Conservation (phyloP, 129 eudicot genomes). For the Flaveria sonorensis region DNA sequence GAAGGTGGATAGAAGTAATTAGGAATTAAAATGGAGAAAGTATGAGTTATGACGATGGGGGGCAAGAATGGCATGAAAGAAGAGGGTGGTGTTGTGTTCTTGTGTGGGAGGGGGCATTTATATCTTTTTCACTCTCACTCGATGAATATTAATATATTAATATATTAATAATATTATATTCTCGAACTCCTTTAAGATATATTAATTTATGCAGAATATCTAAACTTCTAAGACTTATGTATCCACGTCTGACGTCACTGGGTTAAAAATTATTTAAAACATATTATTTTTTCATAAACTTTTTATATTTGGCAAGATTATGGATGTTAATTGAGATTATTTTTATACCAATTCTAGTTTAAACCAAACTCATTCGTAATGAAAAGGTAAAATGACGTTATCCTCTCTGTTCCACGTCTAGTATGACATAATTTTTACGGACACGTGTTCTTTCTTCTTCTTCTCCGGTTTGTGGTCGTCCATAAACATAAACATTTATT, state of each 20-base stretch:
- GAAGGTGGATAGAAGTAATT: constrained; percentile 3
- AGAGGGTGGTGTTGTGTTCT: constrained; percentile 14
- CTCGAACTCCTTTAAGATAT: neutral
- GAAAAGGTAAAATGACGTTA: no score
- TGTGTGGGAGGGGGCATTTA: constrained; percentile 18
- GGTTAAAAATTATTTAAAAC: neutral
- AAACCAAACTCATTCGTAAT: no score
- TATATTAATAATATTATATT: neutral
- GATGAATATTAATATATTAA: constrained; percentile 14
- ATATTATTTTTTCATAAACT: no score
- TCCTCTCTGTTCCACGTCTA: no score
- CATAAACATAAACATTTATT: no score
- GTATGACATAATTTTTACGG: no score
- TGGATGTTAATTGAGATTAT: no score
- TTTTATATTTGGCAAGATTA: no score
- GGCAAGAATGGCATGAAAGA: constrained; percentile 22
- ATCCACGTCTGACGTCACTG: neutral
- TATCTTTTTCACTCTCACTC: constrained; percentile 16
- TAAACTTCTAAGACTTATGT: neutral
- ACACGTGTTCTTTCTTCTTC: no score
- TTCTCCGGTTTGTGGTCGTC: no score
- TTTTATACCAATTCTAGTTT: neutral
- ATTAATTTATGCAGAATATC: neutral
- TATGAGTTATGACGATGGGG: constrained; percentile 21
- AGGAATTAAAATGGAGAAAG: constrained; percentile 28